Evolutionary conservation across 805 yeast species (phyloP), one percentile per base, ranked within the genome.

Genomic region (Maudiozyma barnettii): DNA sequence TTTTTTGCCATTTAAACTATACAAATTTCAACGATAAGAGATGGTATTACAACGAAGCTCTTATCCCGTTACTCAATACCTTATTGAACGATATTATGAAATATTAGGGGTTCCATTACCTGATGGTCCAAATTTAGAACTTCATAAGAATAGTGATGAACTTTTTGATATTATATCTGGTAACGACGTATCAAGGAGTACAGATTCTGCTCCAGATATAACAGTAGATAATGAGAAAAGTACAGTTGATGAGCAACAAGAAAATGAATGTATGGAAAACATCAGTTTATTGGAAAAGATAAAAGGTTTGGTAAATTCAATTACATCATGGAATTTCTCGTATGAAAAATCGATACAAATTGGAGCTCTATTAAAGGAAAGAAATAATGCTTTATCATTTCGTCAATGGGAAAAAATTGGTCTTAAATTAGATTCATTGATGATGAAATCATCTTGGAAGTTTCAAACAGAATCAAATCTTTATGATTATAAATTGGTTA

Each of bases 391-490:
- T 0, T 67, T 70, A 3, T 72, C 78, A 1, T 81, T 77, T 54
- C 63, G 68, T 7, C 78, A 78, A 43, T 91, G 98, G 98, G 69
- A 75, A 29, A 75, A 73, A 1, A 72, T 79, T 0, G 80, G 91
- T 7, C 58, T 72, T 21, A 63, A 76, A 49, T 69, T 91, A 23
- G 99, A 91, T 60, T 70, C 69, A 23, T 58, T 84, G 16, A 70
- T 79, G 47, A 79, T 81, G 19, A 77, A 79, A 53, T 78, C 82
- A 45, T 59, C 65, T 14, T 91, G 99, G 99, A 89, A 89, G 58
- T 57, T 67, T 16, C 67, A 72, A 44, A 72, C 71, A 3, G 79
- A 76, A 50, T 77, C 88, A 1, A 71, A 74, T n/a, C 64, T 84
- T 21, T 93, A 88, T 59, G 96, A 93, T 65, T 79, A 78, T 58